Evolutionary conservation across 2,329 filamentous ascomycete genomes (phyloP), one percentile per base, ranked within the genome.

Genomic region (Penicillium concentricum): DNA sequence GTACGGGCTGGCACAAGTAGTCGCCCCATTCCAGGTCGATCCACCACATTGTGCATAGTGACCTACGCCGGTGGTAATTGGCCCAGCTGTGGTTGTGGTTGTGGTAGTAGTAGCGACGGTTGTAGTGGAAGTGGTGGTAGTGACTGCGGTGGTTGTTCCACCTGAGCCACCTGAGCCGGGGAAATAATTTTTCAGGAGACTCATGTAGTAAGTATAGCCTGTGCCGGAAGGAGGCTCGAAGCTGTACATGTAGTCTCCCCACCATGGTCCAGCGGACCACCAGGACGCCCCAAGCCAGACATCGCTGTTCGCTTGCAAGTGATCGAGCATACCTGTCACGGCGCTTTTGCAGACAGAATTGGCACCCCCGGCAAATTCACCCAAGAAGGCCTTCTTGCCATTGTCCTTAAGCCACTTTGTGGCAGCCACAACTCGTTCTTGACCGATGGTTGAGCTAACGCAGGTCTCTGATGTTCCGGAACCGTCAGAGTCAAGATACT

Each of bases 181-280:
- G 16, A 56, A 57, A 32, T 52, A 57, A 12, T 42, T 53, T 13
- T 51, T n/a, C 12, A 71, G 52, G 48, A 68, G 67, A 38, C 67
- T 62, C 44, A 71, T 60, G 54, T 69, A 70, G 47, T 61, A 65
- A 9, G 58, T 59, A 51, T 69, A 68, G 5, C 68, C 70, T 24
- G 55, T 42, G 22, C 72, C 72, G 38, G 57, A 62, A 47, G 65
- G 64, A 26, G 71, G 71, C 62, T 74, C 71, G 30, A 74, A 60
- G 49, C 60, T 62, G 58, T 71, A 72, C 55, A 69, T 72, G 60
- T 74, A 74, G 41, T 58, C 59, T 10, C 70, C 78, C 84, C 84
- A 86, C 83, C 83, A 85, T 20, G 83, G 83, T 0, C 84, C 84
- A 35, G 78, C 82, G 22, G 78, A 74, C 83, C 83, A 86, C 81